A percentile compares a stretch with the other conserved stretches of the same genome.
phyloP scores from a whole-genome alignment of 2,329 filamentous ascomycete species.

The Alternaria gaisen region DNA sequence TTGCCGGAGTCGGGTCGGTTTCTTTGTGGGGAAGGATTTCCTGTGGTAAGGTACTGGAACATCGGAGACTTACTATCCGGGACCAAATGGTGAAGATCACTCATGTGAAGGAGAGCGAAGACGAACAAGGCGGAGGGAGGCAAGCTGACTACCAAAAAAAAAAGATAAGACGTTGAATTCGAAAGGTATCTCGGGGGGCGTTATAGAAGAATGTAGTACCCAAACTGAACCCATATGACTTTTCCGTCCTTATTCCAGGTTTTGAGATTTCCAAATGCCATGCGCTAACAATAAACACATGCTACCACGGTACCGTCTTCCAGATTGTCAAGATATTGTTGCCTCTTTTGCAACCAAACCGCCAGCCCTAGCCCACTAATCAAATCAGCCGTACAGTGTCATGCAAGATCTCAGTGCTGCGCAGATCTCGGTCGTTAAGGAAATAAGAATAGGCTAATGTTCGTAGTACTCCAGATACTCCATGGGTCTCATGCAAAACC shows the following conservation, averaged over 20 bases:
- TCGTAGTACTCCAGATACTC: constrained; percentile 42
- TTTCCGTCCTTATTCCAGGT: constrained; percentile 23
- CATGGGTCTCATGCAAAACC: constrained; percentile 42
- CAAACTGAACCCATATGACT: constrained; percentile 26
- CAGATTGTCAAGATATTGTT: constrained; percentile 8
- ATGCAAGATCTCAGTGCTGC: constrained; percentile 29
- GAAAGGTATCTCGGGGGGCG: constrained; percentile 27
- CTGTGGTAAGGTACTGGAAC: background rate
- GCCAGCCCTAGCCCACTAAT: constrained; percentile 17
- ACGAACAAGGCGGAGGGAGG: background rate
- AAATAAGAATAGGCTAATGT: constrained; percentile 27
- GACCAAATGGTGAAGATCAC: constrained; percentile 1
- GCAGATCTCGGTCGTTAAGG: constrained; percentile 23
- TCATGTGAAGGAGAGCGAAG: background rate
- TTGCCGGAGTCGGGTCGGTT: constrained; percentile 21
- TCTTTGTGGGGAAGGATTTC: constrained; percentile 24
- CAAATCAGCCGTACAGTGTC: constrained; percentile 34
- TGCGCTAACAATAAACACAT: constrained; percentile 21
- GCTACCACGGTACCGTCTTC: constrained; percentile 13
- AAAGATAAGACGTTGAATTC: constrained; percentile 20
- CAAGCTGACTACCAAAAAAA: background rate
- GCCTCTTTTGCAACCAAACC: constrained; percentile 5
- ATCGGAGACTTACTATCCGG: background rate
- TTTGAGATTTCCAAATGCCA: constrained; percentile 14
- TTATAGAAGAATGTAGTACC: constrained; percentile 23